phyloP scores from a whole-genome alignment of 768 basidiomycete species.

The Termitomyces sp. region DNA sequence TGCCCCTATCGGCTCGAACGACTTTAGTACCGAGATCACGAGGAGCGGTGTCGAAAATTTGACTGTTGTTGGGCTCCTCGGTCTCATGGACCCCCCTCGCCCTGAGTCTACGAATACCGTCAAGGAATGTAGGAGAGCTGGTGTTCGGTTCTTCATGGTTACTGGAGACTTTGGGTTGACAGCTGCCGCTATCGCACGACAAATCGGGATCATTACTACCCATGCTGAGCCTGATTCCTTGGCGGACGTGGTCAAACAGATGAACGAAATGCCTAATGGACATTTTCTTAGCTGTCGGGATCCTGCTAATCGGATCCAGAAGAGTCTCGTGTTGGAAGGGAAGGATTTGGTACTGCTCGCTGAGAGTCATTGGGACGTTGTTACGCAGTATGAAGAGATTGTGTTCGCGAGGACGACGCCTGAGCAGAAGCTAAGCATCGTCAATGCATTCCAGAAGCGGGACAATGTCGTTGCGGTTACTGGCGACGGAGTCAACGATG shows the following conservation, averaged over 20 bases:
- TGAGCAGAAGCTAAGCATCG: slow-evolving; percentile 58
- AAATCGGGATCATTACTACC: slow-evolving; percentile 43
- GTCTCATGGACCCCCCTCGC: slow-evolving; percentile 57
- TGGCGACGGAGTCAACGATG: slow-evolving; percentile 62
- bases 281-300: slow-evolving; percentile 5
- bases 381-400: slow-evolving; percentile 39
- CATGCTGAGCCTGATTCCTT: slow-evolving; percentile 23
- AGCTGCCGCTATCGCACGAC: slow-evolving; percentile 47
- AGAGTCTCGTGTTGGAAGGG: slow-evolving; percentile 42
- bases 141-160: slow-evolving; percentile 55
- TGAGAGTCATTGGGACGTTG: slow-evolving; percentile 38
- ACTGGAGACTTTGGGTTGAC: slow-evolving; percentile 58
- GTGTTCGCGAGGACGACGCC: slow-evolving; percentile 57
- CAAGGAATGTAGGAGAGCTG: slow-evolving; percentile 44
- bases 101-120: slow-evolving; percentile 47
- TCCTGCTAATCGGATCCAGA: slow-evolving; percentile 33
- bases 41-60: slow-evolving; percentile 36
- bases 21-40: slow-evolving; percentile 37
- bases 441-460: slow-evolving; percentile 49
- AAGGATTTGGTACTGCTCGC: slow-evolving; percentile 38
- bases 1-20: slow-evolving; percentile 18
- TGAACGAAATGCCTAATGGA: slow-evolving; percentile 13
- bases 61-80: slow-evolving; percentile 49
- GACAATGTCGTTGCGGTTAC: slow-evolving; percentile 51
- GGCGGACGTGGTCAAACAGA: slow-evolving; percentile 8